Evolutionary conservation across 2,329 filamentous ascomycete genomes (phyloP), one percentile per base, ranked within the genome.

Genomic region (Diaporthe sp.): DNA sequence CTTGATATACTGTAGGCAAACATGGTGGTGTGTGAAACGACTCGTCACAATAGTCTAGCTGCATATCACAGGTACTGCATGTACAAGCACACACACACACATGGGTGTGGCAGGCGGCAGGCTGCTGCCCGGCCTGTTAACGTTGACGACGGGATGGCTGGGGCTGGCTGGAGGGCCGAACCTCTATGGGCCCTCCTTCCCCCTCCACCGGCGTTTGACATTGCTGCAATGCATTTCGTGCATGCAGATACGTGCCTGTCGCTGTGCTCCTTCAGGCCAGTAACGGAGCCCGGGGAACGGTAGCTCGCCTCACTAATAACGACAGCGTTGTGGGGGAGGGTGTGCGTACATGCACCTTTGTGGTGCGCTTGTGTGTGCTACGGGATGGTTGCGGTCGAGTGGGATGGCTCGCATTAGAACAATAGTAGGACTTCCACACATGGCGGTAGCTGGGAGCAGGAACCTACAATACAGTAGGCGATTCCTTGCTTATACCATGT

Each of bases 241-340:
- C 25, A 73, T 73, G 71, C 71, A 65, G 71, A 73, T 46, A 44
- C 28, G n/a, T 73, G 58, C 58, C 44, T 46, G 37, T 72, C 57
- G 22, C 58, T 39, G 46, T 49, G 25, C 34, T 39, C 71, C 19
- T 28, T 31, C 19, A 37, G 44, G 46, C 57, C 71, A 72, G 71
- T 72, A 42, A 62, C n/a, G n/a, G 58, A 19, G 71, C 44, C 71
- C 71, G 71, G 71, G 71, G 71, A 46, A 55, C 17, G 46, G 71
- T 57, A 44, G 51, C 42, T 51, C 58, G 58, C 46, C 46, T 62
- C 34, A 31, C 49, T 55, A 25, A 70, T 7, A 25, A 70, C 25
- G 65, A 28, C 22, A 15, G 51, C 61, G 19, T 28, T n/a, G 34
- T 34, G 34, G 65, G 22, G 31, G 49, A 42, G 49, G 65, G 49